Conservation (phyloP, 306 rosid species). For the Vigna unguiculata region DNA sequence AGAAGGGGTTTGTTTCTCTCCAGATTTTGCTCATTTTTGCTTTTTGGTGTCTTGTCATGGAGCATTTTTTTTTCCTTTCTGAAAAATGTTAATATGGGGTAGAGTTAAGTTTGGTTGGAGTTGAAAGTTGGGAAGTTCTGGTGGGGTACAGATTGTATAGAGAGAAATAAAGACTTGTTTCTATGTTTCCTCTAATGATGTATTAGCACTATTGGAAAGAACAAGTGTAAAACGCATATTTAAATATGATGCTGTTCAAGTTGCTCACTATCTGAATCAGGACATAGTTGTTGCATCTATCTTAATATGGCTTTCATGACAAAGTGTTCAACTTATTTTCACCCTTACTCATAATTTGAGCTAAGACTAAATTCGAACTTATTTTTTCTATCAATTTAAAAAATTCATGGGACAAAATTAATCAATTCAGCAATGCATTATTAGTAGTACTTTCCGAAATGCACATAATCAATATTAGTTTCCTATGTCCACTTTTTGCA, state of each 20-base stretch:
- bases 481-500: no score
- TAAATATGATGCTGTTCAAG: conserved; percentile 29
- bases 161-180: conserved; percentile 40
- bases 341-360: no score
- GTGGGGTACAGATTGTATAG: conserved; percentile 63
- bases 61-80: conserved; percentile 17
- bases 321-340: no score
- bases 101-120: conserved; percentile 48
- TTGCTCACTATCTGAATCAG: not conserved
- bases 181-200: conserved; percentile 48
- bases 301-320: no score
- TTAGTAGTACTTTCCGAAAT: no score
- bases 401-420: no score
- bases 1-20: conserved; percentile 44
- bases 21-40: conserved; percentile 48
- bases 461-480: no score
- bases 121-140: conserved; percentile 30
- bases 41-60: conserved; percentile 45
- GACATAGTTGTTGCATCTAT: not conserved
- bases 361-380: no score
- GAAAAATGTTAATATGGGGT: conserved; percentile 56
- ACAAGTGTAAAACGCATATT: conserved; percentile 29
- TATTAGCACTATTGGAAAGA: conserved; percentile 46
- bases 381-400: no score
- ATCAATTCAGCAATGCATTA: no score